Evolutionary conservation across 1,284 basidiomycete species (phyloP), one percentile per base, ranked within the genome.

Genomic region (Microbotryum intermedium): DNA sequence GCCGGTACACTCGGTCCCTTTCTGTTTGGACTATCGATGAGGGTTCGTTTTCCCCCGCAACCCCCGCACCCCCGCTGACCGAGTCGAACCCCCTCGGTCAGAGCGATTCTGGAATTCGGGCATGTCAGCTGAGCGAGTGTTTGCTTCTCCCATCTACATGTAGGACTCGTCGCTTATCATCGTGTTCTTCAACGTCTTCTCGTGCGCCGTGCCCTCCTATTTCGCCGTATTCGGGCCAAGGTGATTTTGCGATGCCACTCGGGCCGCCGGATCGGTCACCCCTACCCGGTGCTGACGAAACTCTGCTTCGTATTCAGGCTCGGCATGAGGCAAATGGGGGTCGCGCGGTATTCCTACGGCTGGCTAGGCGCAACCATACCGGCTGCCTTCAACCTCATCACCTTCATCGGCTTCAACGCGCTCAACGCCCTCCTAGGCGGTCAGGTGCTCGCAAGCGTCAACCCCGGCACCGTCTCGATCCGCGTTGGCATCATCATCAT

Each of bases 401-500:
- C 75, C 7, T 54, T 54, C 34, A 77, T 81, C 53, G 86, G 87
- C 0, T 90, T 87, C 72, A 83, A 83, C 61, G 85, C 88, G 56
- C 76, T 93, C 62, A 87, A 86, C 67, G 82, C 79, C 60, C 88
- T 90, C 63, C 76, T 89, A 9, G 88, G 86, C 3, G 88, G 88
- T 0, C 87, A 90, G 74, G 82, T 86, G 1, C 78, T 90, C 2
- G 78, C 84, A 0, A 85, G 86, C 52, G 87, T 88, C 11, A 81
- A 83, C 23, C 79, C 80, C 59, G 81, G 82, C 10, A 68, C 55
- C 64, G 76, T 76, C 72, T 77, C 73, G 65, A 78, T 73, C 72
- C 74, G 72, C 53, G 86, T 94, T 18, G 92, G 92, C 1, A 97
- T 97, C 59, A 86, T 92, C 28, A 84, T 97, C 51, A 86, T 94